phyloP scores from a whole-genome alignment of 2,329 filamentous ascomycete genomes.

The Exophiala xenobiotica region DNA sequence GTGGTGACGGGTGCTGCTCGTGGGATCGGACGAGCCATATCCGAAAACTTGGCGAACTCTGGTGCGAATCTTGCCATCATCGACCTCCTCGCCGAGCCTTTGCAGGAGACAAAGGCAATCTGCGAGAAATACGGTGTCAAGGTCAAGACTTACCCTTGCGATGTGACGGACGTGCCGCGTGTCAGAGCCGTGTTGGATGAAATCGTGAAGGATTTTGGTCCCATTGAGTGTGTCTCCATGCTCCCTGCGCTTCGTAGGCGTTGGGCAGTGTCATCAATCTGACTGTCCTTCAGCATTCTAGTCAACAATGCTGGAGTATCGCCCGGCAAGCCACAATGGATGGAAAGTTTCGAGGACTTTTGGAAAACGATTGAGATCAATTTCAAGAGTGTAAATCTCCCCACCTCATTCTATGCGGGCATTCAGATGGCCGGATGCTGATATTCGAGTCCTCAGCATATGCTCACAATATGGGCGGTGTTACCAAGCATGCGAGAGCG shows the following conservation, averaged over 20 bases:
- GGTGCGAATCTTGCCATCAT: slow-evolving; percentile 30
- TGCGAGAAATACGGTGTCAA: slow-evolving; percentile 19
- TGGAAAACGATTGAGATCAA: slow-evolving; percentile 24
- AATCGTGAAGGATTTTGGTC: slow-evolving; percentile 15
- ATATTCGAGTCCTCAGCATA: slow-evolving; percentile 3
- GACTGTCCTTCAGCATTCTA: slow-evolving; percentile 26
- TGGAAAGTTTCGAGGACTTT: slow-evolving; percentile 20
- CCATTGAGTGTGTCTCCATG: slow-evolving; percentile 18
- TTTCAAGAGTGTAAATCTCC: slow-evolving; percentile 20
- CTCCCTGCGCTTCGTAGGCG: not conserved
- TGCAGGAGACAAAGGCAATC: slow-evolving; percentile 17
- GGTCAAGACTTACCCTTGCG: slow-evolving; percentile 27
- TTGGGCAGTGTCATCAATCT: not conserved
- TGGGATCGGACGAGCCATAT: slow-evolving; percentile 33
- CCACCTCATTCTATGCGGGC: not conserved
- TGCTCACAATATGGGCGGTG: slow-evolving; percentile 14
- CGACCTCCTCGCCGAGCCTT: slow-evolving; percentile 26
- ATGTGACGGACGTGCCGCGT: slow-evolving; percentile 30
- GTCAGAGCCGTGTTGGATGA: slow-evolving; percentile 17
- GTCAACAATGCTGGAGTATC: slow-evolving; percentile 35
- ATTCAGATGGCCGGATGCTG: not conserved
- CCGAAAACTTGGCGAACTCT: slow-evolving; percentile 28
- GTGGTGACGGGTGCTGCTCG: slow-evolving; percentile 33
- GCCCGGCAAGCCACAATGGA: slow-evolving; percentile 27
- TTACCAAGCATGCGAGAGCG: slow-evolving; percentile 17